Percentiles rank a stretch among this genome's conserved stretches.
Conservation (phyloP, 257 asterid species). For the Voacanga thouarsii region DNA sequence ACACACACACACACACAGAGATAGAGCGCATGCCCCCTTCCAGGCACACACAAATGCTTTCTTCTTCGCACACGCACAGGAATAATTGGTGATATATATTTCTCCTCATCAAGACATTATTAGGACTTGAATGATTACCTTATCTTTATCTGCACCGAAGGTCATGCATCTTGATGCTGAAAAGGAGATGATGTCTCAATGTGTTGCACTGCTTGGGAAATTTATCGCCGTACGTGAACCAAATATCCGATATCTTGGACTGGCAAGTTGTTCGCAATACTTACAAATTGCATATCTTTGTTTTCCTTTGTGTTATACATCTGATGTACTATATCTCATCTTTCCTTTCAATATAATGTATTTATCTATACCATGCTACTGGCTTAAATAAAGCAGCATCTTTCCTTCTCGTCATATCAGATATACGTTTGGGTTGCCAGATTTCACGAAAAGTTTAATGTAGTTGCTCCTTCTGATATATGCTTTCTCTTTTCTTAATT, state of each 20-base stretch:
- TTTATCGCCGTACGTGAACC: conserved; percentile 97
- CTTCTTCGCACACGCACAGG: background rate
- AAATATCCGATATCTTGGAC: conserved; percentile 92
- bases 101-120: background rate
- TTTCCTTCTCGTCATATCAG: background rate
- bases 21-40: background rate
- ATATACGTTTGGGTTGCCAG: background rate
- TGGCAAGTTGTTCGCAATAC: conserved; percentile 50
- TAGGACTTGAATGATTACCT: background rate
- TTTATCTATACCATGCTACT: background rate
- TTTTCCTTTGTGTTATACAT: background rate
- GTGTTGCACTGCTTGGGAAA: conserved; percentile 96
- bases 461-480: conserved; percentile 24
- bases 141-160: conserved; percentile 25
- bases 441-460: background rate
- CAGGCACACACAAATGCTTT: background rate
- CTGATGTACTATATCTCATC: background rate
- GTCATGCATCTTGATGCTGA: conserved; percentile 99
- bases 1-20: background rate
- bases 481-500: conserved; percentile 18
- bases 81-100: background rate
- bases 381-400: background rate
- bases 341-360: background rate
- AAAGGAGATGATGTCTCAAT: conserved; percentile 96
- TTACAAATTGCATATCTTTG: background rate